Base-by-base conservation (phyloP, 73 alveolate genomes). In the Tetrahymena elliotti region DNA sequence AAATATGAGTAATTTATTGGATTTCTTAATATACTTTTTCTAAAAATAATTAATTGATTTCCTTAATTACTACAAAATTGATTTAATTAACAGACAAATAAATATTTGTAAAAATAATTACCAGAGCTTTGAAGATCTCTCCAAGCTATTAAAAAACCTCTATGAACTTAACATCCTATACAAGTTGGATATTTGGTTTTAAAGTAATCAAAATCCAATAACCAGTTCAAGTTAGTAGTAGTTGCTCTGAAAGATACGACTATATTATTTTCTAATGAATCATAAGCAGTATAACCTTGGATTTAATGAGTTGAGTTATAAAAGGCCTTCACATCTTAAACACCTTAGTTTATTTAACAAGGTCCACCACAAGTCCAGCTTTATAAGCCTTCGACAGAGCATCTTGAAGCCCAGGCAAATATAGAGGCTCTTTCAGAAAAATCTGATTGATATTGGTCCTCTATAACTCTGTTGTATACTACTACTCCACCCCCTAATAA, bases 351-450 rank as follows among this genome's bases (percentile, higher is more conserved):
- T 83, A 84, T 88, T 47, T 94, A 39, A 36, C 96, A 94, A 16
- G 96, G 96, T 88, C 84, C 41, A 0, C 96, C 96, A 92, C 96
- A 94, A 35, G 83, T 94, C 96, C 96, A 94, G 35, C 53, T 88
- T 34, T 68, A 18, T 68, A 68, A 68, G 1, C 88, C 88, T 18
- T 68, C 88, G 16, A 68, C 38, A 27, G 88, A 68, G 88, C 88
- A 68, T 27, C 38, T n/a, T 22, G 88, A n/a, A 22, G 88, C 88
- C 88, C 88, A 68, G 1, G 88, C 88, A 68, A 68, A 68, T n/a
- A 68, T 68, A 24, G 88, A 68, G 10, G 88, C 88, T 68, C 88
- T 68, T 68, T 68, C 7, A 18, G 88, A n/a, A 68, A 68, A 68
- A n/a, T 68, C 88, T 4, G 3, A 20, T 27, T 68, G 37, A 68